phyloP scores from a whole-genome alignment of 1,284 basidiomycete genomes.

The Mycosarcoma mackinlayi region DNA sequence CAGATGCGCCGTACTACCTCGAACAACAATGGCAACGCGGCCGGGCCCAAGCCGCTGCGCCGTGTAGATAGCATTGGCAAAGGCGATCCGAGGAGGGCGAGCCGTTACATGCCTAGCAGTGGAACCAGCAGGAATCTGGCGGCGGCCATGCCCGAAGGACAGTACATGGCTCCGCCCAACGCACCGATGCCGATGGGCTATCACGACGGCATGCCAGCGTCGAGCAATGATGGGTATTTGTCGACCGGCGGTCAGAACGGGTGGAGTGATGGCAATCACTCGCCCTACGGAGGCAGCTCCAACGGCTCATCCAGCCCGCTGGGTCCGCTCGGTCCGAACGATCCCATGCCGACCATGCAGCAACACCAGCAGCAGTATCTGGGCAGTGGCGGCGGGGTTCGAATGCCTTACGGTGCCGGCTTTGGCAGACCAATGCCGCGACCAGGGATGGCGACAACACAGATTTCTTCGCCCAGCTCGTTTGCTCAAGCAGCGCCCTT shows the following conservation, averaged over 20 bases:
- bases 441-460: conserved; percentile 23
- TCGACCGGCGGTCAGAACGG: conserved; percentile 2
- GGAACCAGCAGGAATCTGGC: conserved; percentile 13
- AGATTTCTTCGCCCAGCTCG: conserved; percentile 27
- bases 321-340: conserved; percentile 36
- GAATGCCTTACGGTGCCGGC: conserved; percentile 29
- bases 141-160: conserved; percentile 13
- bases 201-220: conserved; percentile 18
- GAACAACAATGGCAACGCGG: conserved; percentile 9
- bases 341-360: conserved; percentile 22
- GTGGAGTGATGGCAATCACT: conserved; percentile 9
- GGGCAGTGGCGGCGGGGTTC: conserved; percentile 5
- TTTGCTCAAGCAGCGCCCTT: conserved; percentile 29
- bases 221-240: conserved; percentile 7
- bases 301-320: conserved; percentile 26
- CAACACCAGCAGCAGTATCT: conserved; percentile 26
- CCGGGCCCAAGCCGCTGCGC: conserved; percentile 16
- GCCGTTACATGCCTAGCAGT: conserved; percentile 20
- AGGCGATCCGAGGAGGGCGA: conserved; percentile 35
- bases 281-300: conserved; percentile 26
- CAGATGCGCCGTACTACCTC: conserved; percentile 22
- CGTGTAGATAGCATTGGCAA: conserved; percentile 53
- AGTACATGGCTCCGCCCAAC: not conserved
- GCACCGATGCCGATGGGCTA: conserved; percentile 1
- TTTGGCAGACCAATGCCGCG: conserved; percentile 34